phyloP scores from a whole-genome alignment of 495 filamentous ascomycete species.

The Halenospora varia region DNA sequence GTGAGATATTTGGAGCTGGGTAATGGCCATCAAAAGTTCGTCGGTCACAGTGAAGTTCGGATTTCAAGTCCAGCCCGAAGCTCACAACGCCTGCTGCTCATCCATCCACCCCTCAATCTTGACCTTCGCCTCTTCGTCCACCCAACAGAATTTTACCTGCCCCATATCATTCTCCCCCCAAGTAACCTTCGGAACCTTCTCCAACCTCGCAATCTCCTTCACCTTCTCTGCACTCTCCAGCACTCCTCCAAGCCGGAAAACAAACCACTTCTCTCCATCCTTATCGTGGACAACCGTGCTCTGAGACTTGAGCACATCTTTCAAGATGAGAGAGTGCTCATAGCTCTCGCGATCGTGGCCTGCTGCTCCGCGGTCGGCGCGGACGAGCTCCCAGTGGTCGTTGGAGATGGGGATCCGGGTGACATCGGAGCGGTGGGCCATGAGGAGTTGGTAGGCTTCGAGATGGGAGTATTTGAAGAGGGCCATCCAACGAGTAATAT shows the following conservation, averaged over 20 bases:
- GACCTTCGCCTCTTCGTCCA: slow-evolving; percentile 1
- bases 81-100: too few species aligned
- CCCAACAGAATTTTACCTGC: slow-evolving; percentile 3
- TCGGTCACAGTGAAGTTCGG: too few species aligned
- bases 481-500: background rate
- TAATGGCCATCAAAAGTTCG: too few species aligned
- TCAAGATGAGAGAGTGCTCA: slow-evolving; percentile 6
- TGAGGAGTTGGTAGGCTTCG: slow-evolving; percentile 3
- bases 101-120: slow-evolving; percentile 1
- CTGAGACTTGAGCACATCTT: slow-evolving; percentile 4
- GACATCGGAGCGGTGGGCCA: slow-evolving; percentile 1
- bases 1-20: too few species aligned
- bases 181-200: slow-evolving; percentile 2
- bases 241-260: slow-evolving; percentile 6
- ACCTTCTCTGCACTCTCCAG: slow-evolving; percentile 2
- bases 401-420: slow-evolving; percentile 1
- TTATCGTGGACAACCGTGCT: background rate
- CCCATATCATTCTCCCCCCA: background rate
- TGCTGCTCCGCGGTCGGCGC: background rate
- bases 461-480: slow-evolving; percentile 7
- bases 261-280: slow-evolving; percentile 1
- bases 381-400: slow-evolving; percentile 6
- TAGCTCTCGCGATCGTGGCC: slow-evolving; percentile 12
- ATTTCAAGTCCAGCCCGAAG: too few species aligned
- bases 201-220: slow-evolving; percentile 9